Evolutionary conservation across 192 early-diverging fungal species (phyloP), one percentile per base, ranked within the genome.

Genomic region (Funneliformis mosseae): DNA sequence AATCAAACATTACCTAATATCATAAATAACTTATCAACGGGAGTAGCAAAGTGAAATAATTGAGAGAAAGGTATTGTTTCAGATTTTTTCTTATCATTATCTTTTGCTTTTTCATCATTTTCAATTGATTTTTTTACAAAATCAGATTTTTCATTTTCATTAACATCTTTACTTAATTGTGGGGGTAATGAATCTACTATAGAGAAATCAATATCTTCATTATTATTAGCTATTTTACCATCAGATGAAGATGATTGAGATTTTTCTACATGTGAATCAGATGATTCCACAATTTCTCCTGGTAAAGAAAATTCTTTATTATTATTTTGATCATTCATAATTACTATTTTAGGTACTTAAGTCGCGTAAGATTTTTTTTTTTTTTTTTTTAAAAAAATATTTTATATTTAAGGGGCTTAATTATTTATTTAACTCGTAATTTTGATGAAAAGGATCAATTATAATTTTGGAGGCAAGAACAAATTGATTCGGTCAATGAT

Each of bases 1-100:
- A 38, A 18, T 12, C 5, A 41, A 11, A 45, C 6, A n/a, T 3
- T 74, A 12, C 89, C 89, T 39, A 88, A 11, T 4, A 78, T 63
- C 74, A 95, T 88, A 77, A 92, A 85, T 16, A 85, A 10, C 77
- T 81, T 86, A 84, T 95, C 94, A 4, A 79, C 48, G 1, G 82
- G 55, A 38, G 91, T 88, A 1, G 93, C 90, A 80, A 93, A 97
- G 25, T 92, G 89, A 77, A 90, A 95, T 12, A 97, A 85, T 82
- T 91, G 81, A 21, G 88, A 33, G 42, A 93, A 80, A 5, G 90
- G 81, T 4, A 95, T 85, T 63, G 85, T 79, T 10, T 59, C 48
- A n/a, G 21, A 55, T 38, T 81, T 75, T 25, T 55, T 25, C 8
- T 81, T 68, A 27, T 81, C 61, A 78, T 23, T 77, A n/a, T 38